Evolutionary conservation across 208 protist genomes (phyloP).

Genomic region (Leishmania amazonensis): DNA sequence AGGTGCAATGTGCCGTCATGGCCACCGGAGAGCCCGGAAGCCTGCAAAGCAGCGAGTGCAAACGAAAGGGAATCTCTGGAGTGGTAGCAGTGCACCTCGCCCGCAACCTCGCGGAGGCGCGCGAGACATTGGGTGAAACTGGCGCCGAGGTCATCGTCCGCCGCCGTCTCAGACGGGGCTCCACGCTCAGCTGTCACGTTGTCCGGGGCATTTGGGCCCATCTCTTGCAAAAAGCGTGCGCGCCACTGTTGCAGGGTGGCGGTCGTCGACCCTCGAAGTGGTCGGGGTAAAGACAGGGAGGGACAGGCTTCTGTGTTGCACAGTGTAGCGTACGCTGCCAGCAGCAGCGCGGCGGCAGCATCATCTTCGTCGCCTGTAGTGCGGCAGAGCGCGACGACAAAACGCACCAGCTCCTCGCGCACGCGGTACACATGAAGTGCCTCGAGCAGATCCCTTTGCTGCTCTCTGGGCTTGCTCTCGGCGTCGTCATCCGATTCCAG

Average conservation of each 20-base stretch:
- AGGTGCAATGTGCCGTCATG: background rate
- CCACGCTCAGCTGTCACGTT: too few relatives aligned
- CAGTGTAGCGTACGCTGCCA: slow-evolving; percentile 24
- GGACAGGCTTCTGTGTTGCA: slow-evolving; percentile 8
- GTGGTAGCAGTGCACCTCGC: background rate
- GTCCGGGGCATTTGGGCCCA: background rate
- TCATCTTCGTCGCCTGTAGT: slow-evolving; percentile 13
- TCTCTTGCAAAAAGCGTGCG: slow-evolving; percentile 7
- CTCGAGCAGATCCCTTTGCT: background rate
- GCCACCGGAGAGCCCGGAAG: background rate
- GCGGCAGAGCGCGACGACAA: slow-evolving; percentile 12
- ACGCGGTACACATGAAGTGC: slow-evolving; percentile 8
- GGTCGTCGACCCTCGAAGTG: background rate
- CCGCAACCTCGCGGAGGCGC: slow-evolving; percentile 1
- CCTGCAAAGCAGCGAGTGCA: background rate
- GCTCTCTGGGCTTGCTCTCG: background rate
- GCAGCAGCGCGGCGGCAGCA: slow-evolving; percentile 4
- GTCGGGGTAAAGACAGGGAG: too few relatives aligned
- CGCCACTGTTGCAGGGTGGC: slow-evolving; percentile 10
- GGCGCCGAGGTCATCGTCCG: too few relatives aligned
- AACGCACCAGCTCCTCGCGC: slow-evolving; percentile 1
- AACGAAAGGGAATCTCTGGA: background rate
- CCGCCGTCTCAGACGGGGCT: background rate
- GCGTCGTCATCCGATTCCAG: background rate
- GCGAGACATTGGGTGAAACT: background rate